A percentile compares a stretch with the other conserved stretches of the same genome.
Conservation (phyloP, 2,329 filamentous ascomycete species). For the Fusarium staphyleae region DNA sequence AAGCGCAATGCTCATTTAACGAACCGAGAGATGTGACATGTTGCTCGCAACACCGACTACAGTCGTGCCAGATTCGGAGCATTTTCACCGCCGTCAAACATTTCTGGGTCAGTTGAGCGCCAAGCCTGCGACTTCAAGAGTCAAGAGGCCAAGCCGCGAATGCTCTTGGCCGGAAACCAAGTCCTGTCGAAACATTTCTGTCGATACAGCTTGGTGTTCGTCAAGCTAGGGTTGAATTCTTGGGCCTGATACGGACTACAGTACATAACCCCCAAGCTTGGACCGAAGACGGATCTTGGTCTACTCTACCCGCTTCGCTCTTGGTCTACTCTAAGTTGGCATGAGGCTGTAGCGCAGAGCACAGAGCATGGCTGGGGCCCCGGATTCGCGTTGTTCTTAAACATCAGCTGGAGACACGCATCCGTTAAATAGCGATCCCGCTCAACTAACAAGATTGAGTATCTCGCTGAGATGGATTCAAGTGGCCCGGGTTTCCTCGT, state of each 20-base stretch:
- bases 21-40: not conserved
- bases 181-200: not conserved
- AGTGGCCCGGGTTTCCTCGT: not conserved
- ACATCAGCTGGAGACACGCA: not conserved
- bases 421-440: not conserved
- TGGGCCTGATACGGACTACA: not conserved
- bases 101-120: not conserved
- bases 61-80: not conserved
- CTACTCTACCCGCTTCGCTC: not conserved
- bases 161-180: not conserved
- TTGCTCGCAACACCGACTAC: conserved; percentile 1
- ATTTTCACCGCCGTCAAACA: not conserved
- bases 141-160: not conserved
- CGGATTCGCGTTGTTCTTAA: conserved; percentile 1
- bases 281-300: not conserved
- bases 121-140: not conserved
- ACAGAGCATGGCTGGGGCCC: conserved; percentile 3
- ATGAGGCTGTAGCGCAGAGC: not conserved
- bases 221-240: not conserved
- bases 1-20: not conserved
- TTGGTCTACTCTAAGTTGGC: not conserved
- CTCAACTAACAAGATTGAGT: conserved; percentile 1
- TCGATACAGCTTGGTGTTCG: not conserved
- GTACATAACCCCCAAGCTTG: not conserved
- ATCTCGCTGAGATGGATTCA: not conserved